A percentile compares a stretch with the other conserved stretches of the same genome.
phyloP scores from a whole-genome alignment of 164 flowering plant genomes.

The Dillenia turbinata region DNA sequence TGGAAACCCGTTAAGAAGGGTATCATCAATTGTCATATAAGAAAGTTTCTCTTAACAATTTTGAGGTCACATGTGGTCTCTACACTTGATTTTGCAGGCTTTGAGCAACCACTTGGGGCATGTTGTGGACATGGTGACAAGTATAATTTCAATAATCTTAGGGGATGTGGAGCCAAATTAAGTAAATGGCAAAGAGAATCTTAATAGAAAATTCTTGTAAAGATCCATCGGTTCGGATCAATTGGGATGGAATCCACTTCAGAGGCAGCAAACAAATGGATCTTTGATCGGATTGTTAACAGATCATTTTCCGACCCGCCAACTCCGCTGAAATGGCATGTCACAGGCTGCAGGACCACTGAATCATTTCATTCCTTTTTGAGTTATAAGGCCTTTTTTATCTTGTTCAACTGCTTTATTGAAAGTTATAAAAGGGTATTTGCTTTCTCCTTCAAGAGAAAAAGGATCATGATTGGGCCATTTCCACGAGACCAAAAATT shows the following conservation, averaged over 20 bases:
- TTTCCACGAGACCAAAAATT: too few relatives aligned
- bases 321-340: conserved; percentile 37
- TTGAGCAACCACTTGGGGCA: conserved; percentile 44
- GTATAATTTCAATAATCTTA: conserved; percentile 51
- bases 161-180: conserved; percentile 55
- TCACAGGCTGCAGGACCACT: conserved; percentile 9
- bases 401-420: too few relatives aligned
- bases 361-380: not conserved
- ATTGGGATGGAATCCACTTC: conserved; percentile 85
- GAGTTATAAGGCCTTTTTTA: too few relatives aligned
- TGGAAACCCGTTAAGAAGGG: too few relatives aligned
- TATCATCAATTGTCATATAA: too few relatives aligned
- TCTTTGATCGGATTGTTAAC: conserved; percentile 44
- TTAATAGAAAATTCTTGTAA: conserved; percentile 47
- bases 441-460: not conserved
- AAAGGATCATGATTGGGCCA: too few relatives aligned
- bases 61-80: too few relatives aligned
- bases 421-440: not conserved
- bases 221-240: conserved; percentile 43
- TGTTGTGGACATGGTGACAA: conserved; percentile 90
- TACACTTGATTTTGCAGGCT: conserved; percentile 33
- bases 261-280: conserved; percentile 69
- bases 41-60: too few relatives aligned
- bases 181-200: conserved; percentile 42
- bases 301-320: conserved; percentile 69